Conservation (phyloP, 371 early-diverging fungal species). For the Haplosporangium sp. region DNA sequence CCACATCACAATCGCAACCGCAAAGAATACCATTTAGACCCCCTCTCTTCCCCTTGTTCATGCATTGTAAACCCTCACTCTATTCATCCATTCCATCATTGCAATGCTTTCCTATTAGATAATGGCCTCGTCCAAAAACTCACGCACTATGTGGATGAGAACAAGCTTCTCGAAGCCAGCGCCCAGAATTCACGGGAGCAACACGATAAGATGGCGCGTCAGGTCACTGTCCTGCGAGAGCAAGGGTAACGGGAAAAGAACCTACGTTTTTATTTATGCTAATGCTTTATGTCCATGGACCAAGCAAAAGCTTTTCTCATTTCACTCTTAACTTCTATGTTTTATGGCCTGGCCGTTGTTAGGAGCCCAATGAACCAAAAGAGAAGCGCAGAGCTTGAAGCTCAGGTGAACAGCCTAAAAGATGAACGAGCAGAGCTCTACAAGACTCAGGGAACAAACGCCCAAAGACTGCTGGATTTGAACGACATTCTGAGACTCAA, state of each 20-base stretch:
- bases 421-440: constrained; percentile 92
- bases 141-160: constrained; percentile 41
- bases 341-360: neutral
- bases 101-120: constrained; percentile 11
- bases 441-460: constrained; percentile 90
- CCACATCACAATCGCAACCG: neutral
- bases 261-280: neutral
- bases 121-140: constrained; percentile 54
- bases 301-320: too few species aligned
- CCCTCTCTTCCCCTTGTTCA: neutral
- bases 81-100: neutral
- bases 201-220: constrained; percentile 53
- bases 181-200: constrained; percentile 34
- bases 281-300: too few species aligned
- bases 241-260: constrained; percentile 35
- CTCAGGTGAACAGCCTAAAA: constrained; percentile 78
- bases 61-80: neutral
- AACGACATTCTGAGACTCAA: constrained; percentile 78
- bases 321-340: too few species aligned
- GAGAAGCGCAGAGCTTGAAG: constrained; percentile 78
- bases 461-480: constrained; percentile 88
- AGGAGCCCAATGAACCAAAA: constrained; percentile 65
- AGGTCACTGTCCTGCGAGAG: constrained; percentile 38
- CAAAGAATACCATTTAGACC: too few species aligned
- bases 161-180: constrained; percentile 44